Percentiles rank a stretch among this genome's conserved stretches.
These are phyloP conservation scores for Mycosphaerelloides madeirae DNA, from an alignment of 2,329 filamentous ascomycete genomes.

Conservation along the genomic window DNA sequence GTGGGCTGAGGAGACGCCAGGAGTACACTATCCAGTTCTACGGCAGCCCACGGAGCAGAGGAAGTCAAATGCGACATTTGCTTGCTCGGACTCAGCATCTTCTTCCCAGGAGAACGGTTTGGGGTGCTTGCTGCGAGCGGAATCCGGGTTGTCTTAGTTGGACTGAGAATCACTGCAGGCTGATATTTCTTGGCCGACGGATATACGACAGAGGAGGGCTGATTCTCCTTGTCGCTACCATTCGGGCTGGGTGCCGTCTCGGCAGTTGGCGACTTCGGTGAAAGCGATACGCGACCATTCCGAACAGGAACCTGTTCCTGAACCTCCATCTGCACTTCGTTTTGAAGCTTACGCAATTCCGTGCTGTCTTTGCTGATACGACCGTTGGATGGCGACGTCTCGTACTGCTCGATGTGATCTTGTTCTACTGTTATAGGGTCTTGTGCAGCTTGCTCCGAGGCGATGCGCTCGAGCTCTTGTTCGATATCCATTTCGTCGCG, in stretches of 20 bases:
- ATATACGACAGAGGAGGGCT: conserved; percentile 29
- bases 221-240: conserved; percentile 38
- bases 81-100: conserved; percentile 36
- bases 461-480: conserved; percentile 30
- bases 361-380: conserved; percentile 19
- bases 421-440: conserved; percentile 23
- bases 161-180: conserved; percentile 19
- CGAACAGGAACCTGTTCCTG: background rate
- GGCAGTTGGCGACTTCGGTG: conserved; percentile 10
- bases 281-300: background rate
- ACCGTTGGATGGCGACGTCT: conserved; percentile 31
- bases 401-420: conserved; percentile 33
- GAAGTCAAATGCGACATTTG: conserved; percentile 48
- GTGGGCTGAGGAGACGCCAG: conserved; percentile 37
- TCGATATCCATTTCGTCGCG: conserved; percentile 30
- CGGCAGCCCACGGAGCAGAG: conserved; percentile 62
- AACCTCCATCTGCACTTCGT: conserved; percentile 18
- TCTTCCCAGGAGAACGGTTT: conserved; percentile 26
- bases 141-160: conserved; percentile 34
- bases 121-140: conserved; percentile 42
- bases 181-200: conserved; percentile 31
- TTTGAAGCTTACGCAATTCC: conserved; percentile 20
- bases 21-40: conserved; percentile 72
- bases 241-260: conserved; percentile 22
- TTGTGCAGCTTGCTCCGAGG: conserved; percentile 24